These are phyloP conservation scores for Astrocystis sublimbata DNA, from an alignment of 495 filamentous ascomycete genomes.

Conservation along the genomic window DNA sequence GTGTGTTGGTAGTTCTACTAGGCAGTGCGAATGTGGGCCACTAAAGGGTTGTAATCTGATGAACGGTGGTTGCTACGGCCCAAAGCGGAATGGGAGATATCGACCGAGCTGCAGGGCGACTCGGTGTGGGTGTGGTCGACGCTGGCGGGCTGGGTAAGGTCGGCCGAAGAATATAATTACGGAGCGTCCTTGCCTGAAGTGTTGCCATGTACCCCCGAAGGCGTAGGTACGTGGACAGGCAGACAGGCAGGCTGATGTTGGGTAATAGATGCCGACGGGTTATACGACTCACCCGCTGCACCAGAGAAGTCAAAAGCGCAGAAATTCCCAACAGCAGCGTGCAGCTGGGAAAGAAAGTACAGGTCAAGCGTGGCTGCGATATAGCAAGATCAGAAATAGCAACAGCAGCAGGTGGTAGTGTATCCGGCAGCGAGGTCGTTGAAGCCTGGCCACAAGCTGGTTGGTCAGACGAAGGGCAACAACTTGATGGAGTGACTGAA, in stretches of 20 bases:
- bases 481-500: too few relatives aligned
- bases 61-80: constrained; percentile 18
- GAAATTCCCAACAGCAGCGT: not conserved
- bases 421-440: constrained; percentile 2
- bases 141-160: constrained; percentile 7
- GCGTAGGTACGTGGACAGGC: constrained; percentile 3
- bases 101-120: constrained; percentile 15
- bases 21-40: constrained; percentile 18
- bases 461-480: not conserved
- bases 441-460: constrained; percentile 1
- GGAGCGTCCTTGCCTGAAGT: constrained; percentile 10
- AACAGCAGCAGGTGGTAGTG: not conserved
- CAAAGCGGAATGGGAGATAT: constrained; percentile 17
- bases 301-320: not conserved
- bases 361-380: too few relatives aligned
- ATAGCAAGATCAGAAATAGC: not conserved
- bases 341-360: too few relatives aligned
- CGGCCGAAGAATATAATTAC: constrained; percentile 5
- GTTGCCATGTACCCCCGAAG: constrained; percentile 8
- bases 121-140: constrained; percentile 20
- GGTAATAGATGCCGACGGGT: not conserved
- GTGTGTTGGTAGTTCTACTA: constrained; percentile 19
- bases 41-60: constrained; percentile 16
- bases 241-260: not conserved
- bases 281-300: not conserved